Conservation (phyloP, 2,329 filamentous ascomycete species). For the Phoma sp. region DNA sequence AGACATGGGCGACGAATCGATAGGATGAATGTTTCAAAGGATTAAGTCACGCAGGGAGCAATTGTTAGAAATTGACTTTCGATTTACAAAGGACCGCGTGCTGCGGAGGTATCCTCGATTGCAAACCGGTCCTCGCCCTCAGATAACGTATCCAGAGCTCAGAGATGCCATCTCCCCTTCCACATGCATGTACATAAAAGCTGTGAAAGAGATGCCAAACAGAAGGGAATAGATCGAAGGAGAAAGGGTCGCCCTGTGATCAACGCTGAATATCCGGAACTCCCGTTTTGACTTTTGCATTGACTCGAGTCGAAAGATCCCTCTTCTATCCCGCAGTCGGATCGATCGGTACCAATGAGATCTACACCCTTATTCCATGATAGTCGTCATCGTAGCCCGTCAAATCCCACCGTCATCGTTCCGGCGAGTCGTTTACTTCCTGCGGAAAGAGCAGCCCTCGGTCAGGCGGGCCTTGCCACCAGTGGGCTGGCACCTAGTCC, state of each 20-base stretch:
- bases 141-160: constrained; percentile 47
- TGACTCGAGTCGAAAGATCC: constrained; percentile 52
- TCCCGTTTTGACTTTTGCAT: constrained; percentile 52
- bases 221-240: constrained; percentile 47
- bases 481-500: constrained; percentile 82
- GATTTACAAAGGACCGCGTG: constrained; percentile 51
- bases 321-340: constrained; percentile 54
- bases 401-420: constrained; percentile 38
- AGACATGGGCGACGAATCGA: too few relatives aligned
- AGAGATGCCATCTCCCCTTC: constrained; percentile 52
- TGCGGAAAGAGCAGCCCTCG: constrained; percentile 99
- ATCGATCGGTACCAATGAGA: constrained; percentile 51
- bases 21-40: background rate
- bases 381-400: constrained; percentile 48
- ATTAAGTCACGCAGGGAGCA: constrained; percentile 20
- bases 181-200: constrained; percentile 53
- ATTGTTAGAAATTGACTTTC: constrained; percentile 46
- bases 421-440: constrained; percentile 78
- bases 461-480: constrained; percentile 99
- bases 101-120: constrained; percentile 57
- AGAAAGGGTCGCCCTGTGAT: constrained; percentile 48
- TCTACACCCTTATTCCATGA: constrained; percentile 48
- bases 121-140: constrained; percentile 51
- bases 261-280: constrained; percentile 55
- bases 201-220: constrained; percentile 47